Base-by-base conservation (phyloP, 2,329 filamentous ascomycete species). In the Apiospora pterosperma region DNA sequence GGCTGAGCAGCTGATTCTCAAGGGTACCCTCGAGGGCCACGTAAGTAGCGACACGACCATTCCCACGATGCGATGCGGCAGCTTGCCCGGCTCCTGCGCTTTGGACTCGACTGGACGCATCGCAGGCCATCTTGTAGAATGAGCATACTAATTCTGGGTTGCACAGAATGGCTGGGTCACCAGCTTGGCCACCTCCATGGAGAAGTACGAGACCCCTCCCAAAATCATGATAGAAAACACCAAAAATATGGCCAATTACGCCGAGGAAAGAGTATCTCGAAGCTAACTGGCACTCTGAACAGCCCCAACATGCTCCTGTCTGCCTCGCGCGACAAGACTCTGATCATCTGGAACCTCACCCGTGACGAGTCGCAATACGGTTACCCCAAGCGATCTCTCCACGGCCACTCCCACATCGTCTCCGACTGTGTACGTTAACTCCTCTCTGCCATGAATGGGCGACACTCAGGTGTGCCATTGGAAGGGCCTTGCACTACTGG, bases 321-420 rank as follows among this genome's bases (percentile, higher is more conserved):
- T 75, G 95, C 88, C 79, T 93, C 89, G 81, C 93, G 96, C 85
- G 96, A 99, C 89, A 97, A 98, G 92, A 92, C 92, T 75, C 88
- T 99, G 82, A 99, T 99, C 87, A 97, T 99, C 90, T 99, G 96
- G 96, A 97, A 97, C 89, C 89, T 99, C 79, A 98, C 96, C 83
- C 95, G 96, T 84, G 94, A 98, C 84, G 96, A 98, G 86, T 90
- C 90, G 81, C 91, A 92, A 80, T 99, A 98, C 88, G 96, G 96
- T 77, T 97, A 97, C 89, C 96, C 96, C 80, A 98, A 99, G 90
- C 91, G 96, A 85, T 96, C 93, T 80, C 93, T 99, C 75, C 91
- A 96, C 86, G 96, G 96, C 79, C 96, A 99, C 89, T 97, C 94
- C 72, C 96, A 99, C 91, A 99, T 99, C 82, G 94, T 99, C 81